phyloP scores from a whole-genome alignment of 441 rosid genomes.

The Jatropha podagrica region DNA sequence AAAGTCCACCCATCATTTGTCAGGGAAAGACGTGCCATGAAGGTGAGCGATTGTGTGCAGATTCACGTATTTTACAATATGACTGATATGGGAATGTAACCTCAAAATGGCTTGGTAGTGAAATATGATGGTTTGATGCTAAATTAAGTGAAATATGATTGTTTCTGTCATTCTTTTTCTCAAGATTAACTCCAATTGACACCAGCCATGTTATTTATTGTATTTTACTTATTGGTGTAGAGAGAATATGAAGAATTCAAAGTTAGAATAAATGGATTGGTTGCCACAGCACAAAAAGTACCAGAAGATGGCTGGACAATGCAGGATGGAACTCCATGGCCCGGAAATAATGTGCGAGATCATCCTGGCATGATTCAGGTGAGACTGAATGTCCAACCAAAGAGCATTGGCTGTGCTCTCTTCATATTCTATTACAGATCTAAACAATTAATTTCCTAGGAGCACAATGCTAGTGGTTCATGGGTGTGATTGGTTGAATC shows the following conservation, averaged over 20 bases:
- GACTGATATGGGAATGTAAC: not conserved
- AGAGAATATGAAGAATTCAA: constrained; percentile 97
- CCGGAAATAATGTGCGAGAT: constrained; percentile 88
- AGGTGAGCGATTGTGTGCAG: constrained; percentile 46
- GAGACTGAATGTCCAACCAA: constrained; percentile 16
- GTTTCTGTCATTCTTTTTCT: not conserved
- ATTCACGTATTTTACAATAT: not conserved
- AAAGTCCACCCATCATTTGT: constrained; percentile 81
- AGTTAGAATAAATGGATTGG: constrained; percentile 80
- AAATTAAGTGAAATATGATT: not conserved
- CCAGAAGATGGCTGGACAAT: constrained; percentile 99
- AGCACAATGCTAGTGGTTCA: not conserved
- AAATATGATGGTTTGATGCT: not conserved
- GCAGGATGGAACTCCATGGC: constrained; percentile 99
- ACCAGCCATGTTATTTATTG: not conserved
- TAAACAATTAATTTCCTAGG: not conserved
- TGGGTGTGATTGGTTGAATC: not conserved
- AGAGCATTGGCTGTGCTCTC: not conserved
- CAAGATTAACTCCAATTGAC: not conserved
- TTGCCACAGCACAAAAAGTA: constrained; percentile 85
- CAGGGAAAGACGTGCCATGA: constrained; percentile 89
- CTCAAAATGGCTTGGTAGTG: not conserved
- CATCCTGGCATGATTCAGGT: constrained; percentile 99
- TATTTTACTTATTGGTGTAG: constrained; percentile 38
- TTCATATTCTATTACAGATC: not conserved